Evolutionary conservation across 2,329 filamentous ascomycete genomes (phyloP), one percentile per base, ranked within the genome.

Genomic region (Xylariales sp.): DNA sequence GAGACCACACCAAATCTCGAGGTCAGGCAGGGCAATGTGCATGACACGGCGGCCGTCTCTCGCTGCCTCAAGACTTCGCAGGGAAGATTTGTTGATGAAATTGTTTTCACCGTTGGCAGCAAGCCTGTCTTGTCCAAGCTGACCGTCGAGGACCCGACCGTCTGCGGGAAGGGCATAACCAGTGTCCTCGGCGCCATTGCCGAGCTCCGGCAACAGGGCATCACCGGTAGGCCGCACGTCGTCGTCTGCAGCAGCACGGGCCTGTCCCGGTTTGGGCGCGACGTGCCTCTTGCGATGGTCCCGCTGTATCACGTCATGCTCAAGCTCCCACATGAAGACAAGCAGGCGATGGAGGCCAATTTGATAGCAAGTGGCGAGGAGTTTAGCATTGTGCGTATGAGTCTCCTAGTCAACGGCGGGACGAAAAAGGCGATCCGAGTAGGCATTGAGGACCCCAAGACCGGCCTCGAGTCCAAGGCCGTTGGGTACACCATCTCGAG

Each of bases 21-120:
- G 6, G 57, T 78, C 8, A 43, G 68, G 25, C 42, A 68, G 41
- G 76, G 76, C 48, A 69, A 78, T 47, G 69, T 69, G 10, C 65
- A 69, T 50, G 63, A 73, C 45, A 42, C 58, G 5, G 39, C 51
- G 1, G 58, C 56, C 8, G 61, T 78, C 3, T 47, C 58, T 4
- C 50, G 51, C 10, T 63, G 62, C 31, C 55, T 78, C 5, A 41
- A 52, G 12, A 53, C 52, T 3, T 51, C 55, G 4, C 40, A 45
- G 18, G 46, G 56, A 28, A 58, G 48, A n/a, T 50, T 71, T 1
- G 70, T 73, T 5, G 69, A 75, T 48, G 54, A 57, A 3, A 53
- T 80, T 27, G 51, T 77, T 43, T 72, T 61, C 42, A 67, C 67
- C 43, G 65, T 80, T 49, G 76, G 76, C 43, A 60, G 55, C 44